Base-by-base conservation (phyloP, 805 yeast species). In the Cyberlindnera bimundalis region DNA sequence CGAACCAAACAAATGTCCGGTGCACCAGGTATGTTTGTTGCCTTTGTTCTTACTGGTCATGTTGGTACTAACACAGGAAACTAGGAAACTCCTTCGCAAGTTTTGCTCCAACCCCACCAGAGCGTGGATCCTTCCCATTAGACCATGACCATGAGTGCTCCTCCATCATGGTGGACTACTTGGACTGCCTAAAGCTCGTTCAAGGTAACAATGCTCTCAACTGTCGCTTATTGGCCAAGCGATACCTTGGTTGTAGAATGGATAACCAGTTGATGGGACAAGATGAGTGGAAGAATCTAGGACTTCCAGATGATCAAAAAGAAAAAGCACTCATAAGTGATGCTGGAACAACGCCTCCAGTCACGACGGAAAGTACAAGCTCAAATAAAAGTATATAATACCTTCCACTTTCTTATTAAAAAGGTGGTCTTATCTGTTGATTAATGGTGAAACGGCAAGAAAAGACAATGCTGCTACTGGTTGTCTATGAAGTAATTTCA, bases 91-190 rank as follows among this genome's bases (percentile, higher is more conserved):
- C 73, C 13, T 52, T 71, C 35, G 59, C 64, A 30, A 65, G 71
- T 30, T 73, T 83, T 70, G 70, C 78, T 12, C 96, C 97, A 9
- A 83, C 91, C 0, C 96, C 99, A 17, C 99, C 99, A 2, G 96
- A 91, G 50, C 69, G 96, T 51, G 99, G 99, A 0, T 87, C 98
- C 0, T 91, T 91, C 62, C 99, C 98, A 1, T 67, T 91, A 33
- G 99, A 91, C 57, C 99, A 91, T 57, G 81, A 76, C 45, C 75
- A 74, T 7, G 98, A 93, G 49, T 91, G 98, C 58, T 77, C 79
- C 17, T 69, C 70, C 17, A 75, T 78, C 43, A 93, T 90, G 93
- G 59, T 71, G 32, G 76, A 75, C 34, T 91, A 91, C 59, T 66
- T 91, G 47, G 66, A 78, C 34, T 91, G 99, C 64, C 66, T 91